Evolutionary conservation across 2,329 filamentous ascomycete species (phyloP).

Genomic region (Xylariomycetidae sp.): DNA sequence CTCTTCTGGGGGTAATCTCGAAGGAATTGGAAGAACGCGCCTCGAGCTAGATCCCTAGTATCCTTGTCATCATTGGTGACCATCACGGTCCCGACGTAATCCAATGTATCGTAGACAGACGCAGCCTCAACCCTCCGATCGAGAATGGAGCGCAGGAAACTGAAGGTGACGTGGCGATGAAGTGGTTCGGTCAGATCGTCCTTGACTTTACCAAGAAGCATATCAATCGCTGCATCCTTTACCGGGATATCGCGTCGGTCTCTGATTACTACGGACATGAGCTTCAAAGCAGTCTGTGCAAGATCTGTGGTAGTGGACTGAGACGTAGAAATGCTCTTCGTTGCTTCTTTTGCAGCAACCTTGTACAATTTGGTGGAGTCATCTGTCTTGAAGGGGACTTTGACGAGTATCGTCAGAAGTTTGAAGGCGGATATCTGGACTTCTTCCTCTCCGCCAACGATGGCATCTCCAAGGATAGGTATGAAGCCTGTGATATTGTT

Average conservation of each 20-base stretch:
- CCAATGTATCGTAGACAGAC: slow-evolving; percentile 84
- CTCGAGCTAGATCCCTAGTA: slow-evolving; percentile 81
- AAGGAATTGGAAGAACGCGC: slow-evolving; percentile 90
- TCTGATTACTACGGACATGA: slow-evolving; percentile 78
- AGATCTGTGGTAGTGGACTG: slow-evolving; percentile 77
- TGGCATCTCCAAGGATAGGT: slow-evolving; percentile 80
- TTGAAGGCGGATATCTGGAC: slow-evolving; percentile 85
- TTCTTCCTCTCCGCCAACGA: slow-evolving; percentile 83
- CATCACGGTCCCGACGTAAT: slow-evolving; percentile 88
- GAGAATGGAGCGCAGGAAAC: slow-evolving; percentile 83
- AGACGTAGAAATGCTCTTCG: slow-evolving; percentile 72
- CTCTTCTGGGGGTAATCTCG: slow-evolving; percentile 92
- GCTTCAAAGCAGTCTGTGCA: slow-evolving; percentile 81
- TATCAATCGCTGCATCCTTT: slow-evolving; percentile 77
- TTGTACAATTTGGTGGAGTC: slow-evolving; percentile 60
- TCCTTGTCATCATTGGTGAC: slow-evolving; percentile 90
- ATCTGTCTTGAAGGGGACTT: slow-evolving; percentile 72
- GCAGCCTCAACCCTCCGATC: slow-evolving; percentile 81
- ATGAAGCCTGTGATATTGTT: slow-evolving; percentile 81
- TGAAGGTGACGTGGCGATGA: slow-evolving; percentile 89
- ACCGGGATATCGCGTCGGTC: slow-evolving; percentile 73
- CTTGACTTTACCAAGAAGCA: slow-evolving; percentile 75
- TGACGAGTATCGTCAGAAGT: slow-evolving; percentile 78
- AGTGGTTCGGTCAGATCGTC: slow-evolving; percentile 90
- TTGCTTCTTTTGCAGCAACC: slow-evolving; percentile 80